Conservation (phyloP, 192 early-diverging fungal genomes). For the Coemansia javaensis region DNA sequence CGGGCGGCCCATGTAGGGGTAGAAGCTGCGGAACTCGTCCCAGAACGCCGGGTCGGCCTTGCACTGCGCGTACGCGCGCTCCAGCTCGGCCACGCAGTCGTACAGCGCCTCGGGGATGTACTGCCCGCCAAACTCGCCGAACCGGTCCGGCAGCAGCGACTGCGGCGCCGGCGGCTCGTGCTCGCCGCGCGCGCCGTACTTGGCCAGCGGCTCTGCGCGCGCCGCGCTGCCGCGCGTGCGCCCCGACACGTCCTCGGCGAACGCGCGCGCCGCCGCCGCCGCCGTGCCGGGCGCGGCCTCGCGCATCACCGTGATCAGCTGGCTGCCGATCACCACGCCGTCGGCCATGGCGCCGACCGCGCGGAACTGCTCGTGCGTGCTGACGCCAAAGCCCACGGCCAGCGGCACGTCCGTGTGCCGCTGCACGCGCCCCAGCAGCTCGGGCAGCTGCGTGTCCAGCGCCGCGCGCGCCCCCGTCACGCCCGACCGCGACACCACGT, state of each 20-base stretch:
- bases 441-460: conserved; percentile 65
- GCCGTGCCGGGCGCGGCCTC: conserved; percentile 47
- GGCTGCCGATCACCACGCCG: conserved; percentile 94
- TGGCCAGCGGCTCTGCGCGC: conserved; percentile 24
- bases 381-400: conserved; percentile 97
- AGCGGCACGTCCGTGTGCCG: conserved; percentile 76
- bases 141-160: conserved; percentile 68
- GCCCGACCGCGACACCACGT: conserved; percentile 90
- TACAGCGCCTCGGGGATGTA: conserved; percentile 98
- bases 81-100: conserved; percentile 88
- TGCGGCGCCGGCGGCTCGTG: conserved; percentile 7
- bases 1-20: conserved; percentile 88
- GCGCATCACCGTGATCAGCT: conserved; percentile 79
- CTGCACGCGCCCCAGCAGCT: conserved; percentile 71
- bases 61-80: conserved; percentile 73
- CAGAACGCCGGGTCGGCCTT: conserved; percentile 87
- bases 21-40: conserved; percentile 85
- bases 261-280: conserved; percentile 48
- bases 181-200: neutral
- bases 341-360: conserved; percentile 83
- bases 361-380: conserved; percentile 80
- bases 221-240: conserved; percentile 17
- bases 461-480: conserved; percentile 80
- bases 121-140: conserved; percentile 94
- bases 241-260: conserved; percentile 54